These are phyloP conservation scores for Nannizzia gypsea DNA, from an alignment of 2,329 filamentous ascomycete genomes.

Conservation along the genomic window DNA sequence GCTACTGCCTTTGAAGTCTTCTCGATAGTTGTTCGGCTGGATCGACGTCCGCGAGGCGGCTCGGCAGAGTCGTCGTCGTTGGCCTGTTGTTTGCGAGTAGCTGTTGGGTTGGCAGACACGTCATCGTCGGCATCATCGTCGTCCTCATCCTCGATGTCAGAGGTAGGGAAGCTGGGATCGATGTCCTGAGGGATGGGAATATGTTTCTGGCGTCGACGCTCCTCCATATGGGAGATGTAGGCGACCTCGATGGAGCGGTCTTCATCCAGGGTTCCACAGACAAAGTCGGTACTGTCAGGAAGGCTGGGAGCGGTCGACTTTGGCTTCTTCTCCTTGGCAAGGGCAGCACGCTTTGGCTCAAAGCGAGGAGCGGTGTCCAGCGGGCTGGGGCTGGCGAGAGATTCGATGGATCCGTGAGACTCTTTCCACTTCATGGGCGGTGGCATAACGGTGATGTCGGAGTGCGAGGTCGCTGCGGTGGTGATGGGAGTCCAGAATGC, in stretches of 20 bases:
- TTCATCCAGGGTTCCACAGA: conserved; percentile 95
- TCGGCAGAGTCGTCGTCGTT: background rate
- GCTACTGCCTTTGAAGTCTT: conserved; percentile 53
- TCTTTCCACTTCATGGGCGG: conserved; percentile 36
- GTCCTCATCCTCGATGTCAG: conserved; percentile 77
- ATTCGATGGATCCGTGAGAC: conserved; percentile 46
- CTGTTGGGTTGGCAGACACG: background rate
- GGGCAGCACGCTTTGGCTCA: conserved; percentile 21
- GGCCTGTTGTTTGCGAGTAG: background rate
- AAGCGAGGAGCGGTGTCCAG: conserved; percentile 21
- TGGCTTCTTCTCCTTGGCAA: conserved; percentile 42
- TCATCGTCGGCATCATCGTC: conserved; percentile 49
- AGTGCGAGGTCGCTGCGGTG: conserved; percentile 41
- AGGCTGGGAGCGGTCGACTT: conserved; percentile 66
- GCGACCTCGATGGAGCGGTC: conserved; percentile 89
- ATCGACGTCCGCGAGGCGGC: conserved; percentile 12
- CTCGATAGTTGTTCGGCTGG: conserved; percentile 34
- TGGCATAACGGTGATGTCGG: conserved; percentile 29
- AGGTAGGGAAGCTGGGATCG: conserved; percentile 92
- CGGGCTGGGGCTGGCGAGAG: conserved; percentile 21
- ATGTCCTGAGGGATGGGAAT: conserved; percentile 86
- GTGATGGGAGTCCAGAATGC: conserved; percentile 48
- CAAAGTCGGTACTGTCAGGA: conserved; percentile 95
- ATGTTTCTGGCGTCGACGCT: conserved; percentile 69
- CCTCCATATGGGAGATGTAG: conserved; percentile 73